These are phyloP conservation scores for Gymnopus androsaceus DNA, from an alignment of 1,284 basidiomycete species.

Conservation along the genomic window DNA sequence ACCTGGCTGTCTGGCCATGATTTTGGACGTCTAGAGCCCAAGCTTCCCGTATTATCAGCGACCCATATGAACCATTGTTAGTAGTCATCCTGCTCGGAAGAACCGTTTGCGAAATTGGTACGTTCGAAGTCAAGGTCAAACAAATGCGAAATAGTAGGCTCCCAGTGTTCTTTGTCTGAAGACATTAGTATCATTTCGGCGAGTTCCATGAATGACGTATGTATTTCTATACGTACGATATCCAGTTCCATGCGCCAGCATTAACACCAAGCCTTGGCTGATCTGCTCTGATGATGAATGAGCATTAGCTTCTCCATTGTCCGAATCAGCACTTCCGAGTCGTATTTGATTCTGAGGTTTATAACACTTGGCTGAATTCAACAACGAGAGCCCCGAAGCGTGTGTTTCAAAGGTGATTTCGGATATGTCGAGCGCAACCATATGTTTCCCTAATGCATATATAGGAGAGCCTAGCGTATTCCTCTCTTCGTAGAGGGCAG, in stretches of 20 bases:
- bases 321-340: not conserved
- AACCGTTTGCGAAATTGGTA: slow-evolving; percentile 1
- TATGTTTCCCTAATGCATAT: too few species aligned
- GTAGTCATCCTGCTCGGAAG: too few species aligned
- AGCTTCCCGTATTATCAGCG: slow-evolving; percentile 32
- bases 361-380: slow-evolving; percentile 11
- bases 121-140: slow-evolving; percentile 16
- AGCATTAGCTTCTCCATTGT: not conserved
- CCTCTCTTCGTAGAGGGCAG: too few species aligned
- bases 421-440: slow-evolving; percentile 1
- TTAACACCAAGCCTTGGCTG: slow-evolving; percentile 9
- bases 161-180: slow-evolving; percentile 29
- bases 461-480: too few species aligned
- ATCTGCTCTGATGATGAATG: too few species aligned
- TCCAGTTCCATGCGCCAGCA: slow-evolving; percentile 26
- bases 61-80: too few species aligned
- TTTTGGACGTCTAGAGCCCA: slow-evolving; percentile 45
- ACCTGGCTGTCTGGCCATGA: slow-evolving; percentile 38
- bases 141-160: slow-evolving; percentile 25
- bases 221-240: slow-evolving; percentile 20
- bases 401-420: slow-evolving; percentile 1
- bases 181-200: not conserved
- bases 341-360: not conserved
- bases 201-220: not conserved
- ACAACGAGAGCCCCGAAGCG: slow-evolving; percentile 1